Base-by-base conservation (phyloP, 108 stramenopile species). In the Cyclotella distinguenda region DNA sequence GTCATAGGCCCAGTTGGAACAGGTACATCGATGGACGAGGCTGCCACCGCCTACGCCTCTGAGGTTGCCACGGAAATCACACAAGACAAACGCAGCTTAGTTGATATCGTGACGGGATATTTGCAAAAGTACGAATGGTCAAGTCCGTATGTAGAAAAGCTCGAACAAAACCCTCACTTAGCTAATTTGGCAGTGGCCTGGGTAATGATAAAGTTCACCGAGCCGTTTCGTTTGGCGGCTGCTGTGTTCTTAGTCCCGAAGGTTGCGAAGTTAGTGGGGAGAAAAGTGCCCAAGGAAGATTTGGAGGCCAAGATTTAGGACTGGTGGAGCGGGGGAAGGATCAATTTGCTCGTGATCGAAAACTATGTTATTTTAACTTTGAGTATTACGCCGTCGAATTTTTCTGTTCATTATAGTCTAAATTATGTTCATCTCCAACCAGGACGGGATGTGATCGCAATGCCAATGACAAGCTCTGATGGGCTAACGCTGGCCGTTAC, bases 101-200 rank as follows among this genome's bases (percentile, higher is more conserved):
- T 81, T 25, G 74, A 88, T n/a, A 33, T 83, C 18, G 78, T 91
- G n/a, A 73, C 72, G 6, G 73, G 74, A 21, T 70, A 86, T 18
- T 55, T 93, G 79, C 65, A 83, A 25, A 69, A 62, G 19, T 92
- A 82, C 63, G 60, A 89, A 10, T 84, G 76, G 74, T 87, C 90
- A 25, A 66, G 70, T 32, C 62, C 73, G 23, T 77, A 72, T 7
- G 88, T 79, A 3, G 88, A 84, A 0, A 64, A 77, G 32, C 54
- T 95, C 34, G 78, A 82, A 50, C 43, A 73, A 44, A 87, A 96
- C 69, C 96, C 95, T 1, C 66, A 80, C 47, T 63, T 84, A 44
- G 90, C 91, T 4, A 96, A 92, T 80, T 83, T 97, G 53, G 95
- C 71, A 10, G 83, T 97, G 7, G 95, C 97, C 5, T 97, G 97